Conservation (phyloP, 352 stramenopile genomes). For the Phytophthora agathidicida region DNA sequence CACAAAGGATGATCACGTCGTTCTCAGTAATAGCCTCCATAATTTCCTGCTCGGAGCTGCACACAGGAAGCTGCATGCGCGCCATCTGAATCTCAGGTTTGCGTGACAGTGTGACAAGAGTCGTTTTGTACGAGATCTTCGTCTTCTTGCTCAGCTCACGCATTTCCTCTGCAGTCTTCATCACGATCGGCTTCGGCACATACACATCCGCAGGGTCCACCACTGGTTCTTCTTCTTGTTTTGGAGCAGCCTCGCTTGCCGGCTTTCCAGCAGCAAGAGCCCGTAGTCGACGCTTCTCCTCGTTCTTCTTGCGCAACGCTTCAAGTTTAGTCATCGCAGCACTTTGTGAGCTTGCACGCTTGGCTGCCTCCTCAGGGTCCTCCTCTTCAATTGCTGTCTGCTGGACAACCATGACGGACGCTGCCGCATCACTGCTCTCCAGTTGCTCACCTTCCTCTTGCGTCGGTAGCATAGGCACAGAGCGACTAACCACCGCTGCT, state of each 20-base stretch:
- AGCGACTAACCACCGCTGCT: conserved; percentile 14
- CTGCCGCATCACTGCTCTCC: not conserved
- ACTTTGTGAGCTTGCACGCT: conserved; percentile 58
- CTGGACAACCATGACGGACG: conserved; percentile 15
- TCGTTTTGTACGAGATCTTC: conserved; percentile 67
- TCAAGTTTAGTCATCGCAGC: conserved; percentile 72
- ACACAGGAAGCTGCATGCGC: conserved; percentile 97
- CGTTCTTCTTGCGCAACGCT: conserved; percentile 80
- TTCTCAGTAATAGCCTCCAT: conserved; percentile 96
- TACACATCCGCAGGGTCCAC: conserved; percentile 53
- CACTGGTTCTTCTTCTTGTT: conserved; percentile 25
- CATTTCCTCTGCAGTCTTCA: conserved; percentile 73
- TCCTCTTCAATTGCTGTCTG: conserved; percentile 12
- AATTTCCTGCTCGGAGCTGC: conserved; percentile 99
- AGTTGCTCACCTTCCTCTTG: not conserved
- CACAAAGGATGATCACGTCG: conserved; percentile 98
- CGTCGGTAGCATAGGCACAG: conserved; percentile 33
- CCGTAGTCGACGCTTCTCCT: conserved; percentile 63
- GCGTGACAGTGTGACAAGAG: conserved; percentile 75
- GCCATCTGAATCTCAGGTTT: conserved; percentile 87
- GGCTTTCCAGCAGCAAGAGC: conserved; percentile 28
- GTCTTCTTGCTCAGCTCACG: conserved; percentile 55
- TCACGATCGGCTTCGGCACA: conserved; percentile 66
- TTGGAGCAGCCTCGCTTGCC: not conserved
- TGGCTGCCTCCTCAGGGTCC: conserved; percentile 14